phyloP scores from a whole-genome alignment of 2,329 filamentous ascomycete genomes.

The Exophiala dermatitidis region DNA sequence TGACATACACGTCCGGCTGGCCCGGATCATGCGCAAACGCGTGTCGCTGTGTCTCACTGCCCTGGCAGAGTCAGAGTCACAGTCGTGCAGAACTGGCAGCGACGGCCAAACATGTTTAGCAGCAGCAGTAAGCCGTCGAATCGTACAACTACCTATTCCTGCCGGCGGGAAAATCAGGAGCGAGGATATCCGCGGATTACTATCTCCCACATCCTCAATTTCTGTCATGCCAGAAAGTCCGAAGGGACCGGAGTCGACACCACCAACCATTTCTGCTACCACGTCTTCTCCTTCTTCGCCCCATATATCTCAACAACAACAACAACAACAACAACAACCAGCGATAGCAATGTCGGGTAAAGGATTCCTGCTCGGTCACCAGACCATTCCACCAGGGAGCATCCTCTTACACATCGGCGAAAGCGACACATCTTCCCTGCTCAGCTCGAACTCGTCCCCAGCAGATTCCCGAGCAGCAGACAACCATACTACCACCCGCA shows the following conservation, averaged over 20 bases:
- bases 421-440: constrained; percentile 1
- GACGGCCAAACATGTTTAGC: too few species aligned
- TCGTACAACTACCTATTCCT: constrained; percentile 8
- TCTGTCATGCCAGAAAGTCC: too few species aligned
- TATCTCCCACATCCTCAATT: too few species aligned
- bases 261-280: too few species aligned
- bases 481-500: background rate
- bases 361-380: constrained; percentile 4
- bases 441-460: background rate
- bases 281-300: too few species aligned
- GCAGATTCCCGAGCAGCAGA: too few species aligned
- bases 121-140: too few species aligned
- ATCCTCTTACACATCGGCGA: constrained; percentile 14
- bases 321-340: background rate
- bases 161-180: background rate
- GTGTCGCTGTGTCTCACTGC: constrained; percentile 13
- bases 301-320: background rate
- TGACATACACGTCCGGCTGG: constrained; percentile 15
- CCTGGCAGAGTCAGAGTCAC: constrained; percentile 7
- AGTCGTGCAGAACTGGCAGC: too few species aligned
- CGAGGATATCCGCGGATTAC: background rate
- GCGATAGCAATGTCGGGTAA: background rate
- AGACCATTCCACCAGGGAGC: constrained; percentile 12
- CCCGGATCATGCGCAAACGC: constrained; percentile 20
- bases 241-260: background rate